A percentile compares a stretch with the other conserved stretches of the same genome.
These are phyloP conservation scores for Melastoma candidum DNA, from an alignment of 441 rosid species.

Conservation along the genomic window DNA sequence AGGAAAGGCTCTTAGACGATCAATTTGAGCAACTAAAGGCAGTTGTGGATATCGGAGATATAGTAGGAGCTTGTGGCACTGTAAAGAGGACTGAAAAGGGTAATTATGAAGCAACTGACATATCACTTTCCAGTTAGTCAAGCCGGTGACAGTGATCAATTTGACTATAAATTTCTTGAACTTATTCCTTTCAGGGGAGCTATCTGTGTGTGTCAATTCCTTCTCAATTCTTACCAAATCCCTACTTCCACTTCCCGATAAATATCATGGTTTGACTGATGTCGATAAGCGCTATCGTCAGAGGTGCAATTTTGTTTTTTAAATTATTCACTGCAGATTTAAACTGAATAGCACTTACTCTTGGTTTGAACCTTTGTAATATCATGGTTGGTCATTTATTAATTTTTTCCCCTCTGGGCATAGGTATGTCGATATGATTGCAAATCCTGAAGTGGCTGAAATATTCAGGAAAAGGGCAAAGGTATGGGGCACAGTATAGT, in stretches of 20 bases:
- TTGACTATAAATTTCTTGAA: slow-evolving; percentile 5
- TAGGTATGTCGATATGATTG: too few species aligned
- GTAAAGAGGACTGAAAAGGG: slow-evolving; percentile 94
- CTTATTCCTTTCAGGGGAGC: slow-evolving; percentile 57
- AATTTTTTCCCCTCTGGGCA: too few species aligned
- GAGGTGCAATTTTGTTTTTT: slow-evolving; percentile 30
- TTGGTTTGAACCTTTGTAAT: slow-evolving; percentile 7
- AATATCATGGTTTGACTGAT: too few species aligned
- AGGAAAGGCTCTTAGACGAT: slow-evolving; percentile 60
- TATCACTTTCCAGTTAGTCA: background rate
- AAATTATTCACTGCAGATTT: background rate
- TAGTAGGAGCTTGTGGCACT: slow-evolving; percentile 83
- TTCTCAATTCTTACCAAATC: slow-evolving; percentile 84
- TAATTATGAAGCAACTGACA: slow-evolving; percentile 11
- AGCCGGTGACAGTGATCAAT: background rate
- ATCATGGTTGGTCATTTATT: slow-evolving; percentile 4
- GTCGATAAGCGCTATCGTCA: slow-evolving; percentile 74
- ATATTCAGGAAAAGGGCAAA: slow-evolving; percentile 61
- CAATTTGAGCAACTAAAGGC: slow-evolving; percentile 73
- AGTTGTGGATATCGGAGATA: slow-evolving; percentile 87
- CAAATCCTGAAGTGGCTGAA: background rate
- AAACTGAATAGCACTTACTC: too few species aligned
- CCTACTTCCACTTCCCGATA: slow-evolving; percentile 72
- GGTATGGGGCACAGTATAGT: slow-evolving; percentile 23
- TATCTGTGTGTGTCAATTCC: slow-evolving; percentile 73